Conservation (phyloP, 1,284 basidiomycete species). For the Boletus sp. region DNA sequence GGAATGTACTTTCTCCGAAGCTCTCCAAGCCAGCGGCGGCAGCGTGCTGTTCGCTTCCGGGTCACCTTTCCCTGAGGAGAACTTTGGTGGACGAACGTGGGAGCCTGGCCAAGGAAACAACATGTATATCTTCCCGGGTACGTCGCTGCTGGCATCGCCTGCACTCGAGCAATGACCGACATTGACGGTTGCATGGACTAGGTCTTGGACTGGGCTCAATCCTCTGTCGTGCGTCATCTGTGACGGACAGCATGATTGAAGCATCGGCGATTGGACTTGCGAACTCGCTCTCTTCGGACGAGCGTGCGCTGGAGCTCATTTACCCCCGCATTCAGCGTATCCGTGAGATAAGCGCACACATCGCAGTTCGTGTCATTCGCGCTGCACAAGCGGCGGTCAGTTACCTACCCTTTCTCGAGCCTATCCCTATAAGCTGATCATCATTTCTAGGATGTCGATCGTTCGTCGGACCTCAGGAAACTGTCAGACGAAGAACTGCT, state of each 20-base stretch:
- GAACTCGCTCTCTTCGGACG: slow-evolving; percentile 70
- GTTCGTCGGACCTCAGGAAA: slow-evolving; percentile 47
- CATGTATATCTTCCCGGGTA: slow-evolving; percentile 77
- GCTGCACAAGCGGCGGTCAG: slow-evolving; percentile 71
- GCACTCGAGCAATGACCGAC: not conserved
- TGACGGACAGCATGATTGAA: slow-evolving; percentile 82
- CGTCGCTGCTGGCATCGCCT: slow-evolving; percentile 27
- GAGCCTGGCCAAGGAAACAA: slow-evolving; percentile 92
- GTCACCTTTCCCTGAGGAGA: slow-evolving; percentile 77
- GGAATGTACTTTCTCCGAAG: slow-evolving; percentile 84
- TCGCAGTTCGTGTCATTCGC: slow-evolving; percentile 72
- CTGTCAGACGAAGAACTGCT: slow-evolving; percentile 56
- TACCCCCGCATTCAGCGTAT: slow-evolving; percentile 80
- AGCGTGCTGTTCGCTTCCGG: slow-evolving; percentile 86
- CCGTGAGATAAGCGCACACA: slow-evolving; percentile 75
- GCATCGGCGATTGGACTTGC: slow-evolving; percentile 75
- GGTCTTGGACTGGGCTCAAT: slow-evolving; percentile 82
- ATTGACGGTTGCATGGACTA: slow-evolving; percentile 13
- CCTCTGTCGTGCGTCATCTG: slow-evolving; percentile 57
- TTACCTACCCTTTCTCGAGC: slow-evolving; percentile 5
- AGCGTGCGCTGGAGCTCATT: slow-evolving; percentile 60
- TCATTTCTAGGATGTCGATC: slow-evolving; percentile 53
- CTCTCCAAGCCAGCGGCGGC: slow-evolving; percentile 72
- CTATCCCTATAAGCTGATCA: not conserved
- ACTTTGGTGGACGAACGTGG: slow-evolving; percentile 55